Conservation (phyloP, 2,329 filamentous ascomycete species). For the Aspergillus sp. region DNA sequence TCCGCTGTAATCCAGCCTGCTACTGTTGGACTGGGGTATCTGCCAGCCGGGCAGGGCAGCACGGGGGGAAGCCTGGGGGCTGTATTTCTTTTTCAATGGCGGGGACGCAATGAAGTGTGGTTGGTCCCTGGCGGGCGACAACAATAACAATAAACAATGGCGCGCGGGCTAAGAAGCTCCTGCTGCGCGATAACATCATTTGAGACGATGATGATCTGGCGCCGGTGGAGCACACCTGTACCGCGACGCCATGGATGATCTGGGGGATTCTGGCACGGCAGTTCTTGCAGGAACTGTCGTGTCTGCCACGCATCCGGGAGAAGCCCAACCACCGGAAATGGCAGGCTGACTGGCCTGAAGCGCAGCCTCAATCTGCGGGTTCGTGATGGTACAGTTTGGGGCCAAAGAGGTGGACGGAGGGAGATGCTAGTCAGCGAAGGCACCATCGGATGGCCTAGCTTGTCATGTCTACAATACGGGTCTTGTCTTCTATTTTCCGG, state of each 20-base stretch:
- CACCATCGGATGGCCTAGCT: neutral
- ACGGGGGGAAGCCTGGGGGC: neutral
- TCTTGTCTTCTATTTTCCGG: neutral
- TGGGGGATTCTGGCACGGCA: neutral
- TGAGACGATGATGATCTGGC: neutral
- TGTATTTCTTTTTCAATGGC: neutral
- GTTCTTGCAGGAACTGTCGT: neutral
- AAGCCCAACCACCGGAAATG: neutral
- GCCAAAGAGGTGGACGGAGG: neutral
- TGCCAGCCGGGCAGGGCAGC: neutral
- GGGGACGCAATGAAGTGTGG: neutral
- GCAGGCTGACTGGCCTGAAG: neutral
- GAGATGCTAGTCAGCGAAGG: neutral
- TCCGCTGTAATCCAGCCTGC: neutral
- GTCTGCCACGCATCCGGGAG: neutral
- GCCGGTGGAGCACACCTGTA: neutral
- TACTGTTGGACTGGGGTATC: neutral
- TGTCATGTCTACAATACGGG: neutral
- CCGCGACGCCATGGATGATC: constrained; percentile 1
- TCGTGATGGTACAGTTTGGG: neutral
- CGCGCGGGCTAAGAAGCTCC: neutral
- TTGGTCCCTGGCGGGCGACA: neutral
- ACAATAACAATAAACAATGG: neutral
- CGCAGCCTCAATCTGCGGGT: neutral
- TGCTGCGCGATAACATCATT: constrained; percentile 1